phyloP scores from a whole-genome alignment of 1,284 basidiomycete species.

The Pseudozyma sp. region DNA sequence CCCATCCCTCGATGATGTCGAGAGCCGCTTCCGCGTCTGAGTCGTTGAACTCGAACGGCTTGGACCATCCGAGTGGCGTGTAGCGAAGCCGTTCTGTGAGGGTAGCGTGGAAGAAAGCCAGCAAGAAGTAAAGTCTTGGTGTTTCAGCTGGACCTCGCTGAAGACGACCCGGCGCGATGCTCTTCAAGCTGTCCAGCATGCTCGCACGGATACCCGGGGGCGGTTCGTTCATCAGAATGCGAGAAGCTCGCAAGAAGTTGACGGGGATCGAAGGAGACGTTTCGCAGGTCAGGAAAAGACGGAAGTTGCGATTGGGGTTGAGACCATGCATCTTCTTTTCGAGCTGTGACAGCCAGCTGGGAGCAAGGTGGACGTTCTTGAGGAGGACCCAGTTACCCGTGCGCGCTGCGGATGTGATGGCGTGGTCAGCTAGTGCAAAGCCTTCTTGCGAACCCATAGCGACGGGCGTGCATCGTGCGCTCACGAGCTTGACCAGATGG shows the following conservation, averaged over 20 bases:
- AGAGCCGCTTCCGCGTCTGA: constrained; percentile 65
- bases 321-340: constrained; percentile 64
- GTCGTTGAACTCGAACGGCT: constrained; percentile 68
- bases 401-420: constrained; percentile 61
- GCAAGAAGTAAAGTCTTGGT: constrained; percentile 62
- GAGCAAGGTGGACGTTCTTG: constrained; percentile 67
- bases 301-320: constrained; percentile 62
- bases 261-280: constrained; percentile 65
- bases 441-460: constrained; percentile 68
- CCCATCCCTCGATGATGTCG: constrained; percentile 64
- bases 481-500: constrained; percentile 55
- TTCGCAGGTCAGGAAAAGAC: constrained; percentile 67
- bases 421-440: constrained; percentile 63
- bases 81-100: constrained; percentile 65
- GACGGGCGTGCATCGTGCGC: constrained; percentile 56
- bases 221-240: constrained; percentile 68
- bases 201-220: constrained; percentile 66
- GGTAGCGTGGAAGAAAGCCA: constrained; percentile 67
- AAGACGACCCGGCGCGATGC: constrained; percentile 49
- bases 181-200: constrained; percentile 62
- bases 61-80: constrained; percentile 66
- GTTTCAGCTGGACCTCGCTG: constrained; percentile 63
- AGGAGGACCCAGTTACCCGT: constrained; percentile 66
- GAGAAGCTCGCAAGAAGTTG: constrained; percentile 63
- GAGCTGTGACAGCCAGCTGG: constrained; percentile 64